These are phyloP conservation scores for Amphirosellinia nigrospora DNA, from an alignment of 495 filamentous ascomycete genomes.

Conservation along the genomic window DNA sequence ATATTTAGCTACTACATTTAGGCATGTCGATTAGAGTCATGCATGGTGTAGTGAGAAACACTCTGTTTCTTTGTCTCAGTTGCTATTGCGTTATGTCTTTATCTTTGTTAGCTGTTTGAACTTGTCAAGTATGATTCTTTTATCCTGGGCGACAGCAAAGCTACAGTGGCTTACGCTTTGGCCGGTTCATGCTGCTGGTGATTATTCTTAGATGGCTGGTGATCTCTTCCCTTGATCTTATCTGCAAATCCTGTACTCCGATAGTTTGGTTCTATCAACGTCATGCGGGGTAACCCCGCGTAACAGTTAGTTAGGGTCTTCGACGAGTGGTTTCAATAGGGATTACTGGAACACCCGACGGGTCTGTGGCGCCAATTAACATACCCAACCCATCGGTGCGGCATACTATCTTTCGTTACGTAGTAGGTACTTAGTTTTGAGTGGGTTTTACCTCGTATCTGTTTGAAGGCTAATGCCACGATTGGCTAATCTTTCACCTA, in stretches of 20 bases:
- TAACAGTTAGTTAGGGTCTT: too few species aligned
- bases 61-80: neutral
- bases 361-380: neutral
- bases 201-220: too few species aligned
- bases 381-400: neutral
- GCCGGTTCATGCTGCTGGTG: too few species aligned
- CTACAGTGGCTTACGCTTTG: too few species aligned
- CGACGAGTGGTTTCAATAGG: too few species aligned
- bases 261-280: neutral
- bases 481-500: neutral
- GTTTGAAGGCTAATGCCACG: neutral
- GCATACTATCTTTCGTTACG: too few species aligned
- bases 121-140: neutral
- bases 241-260: too few species aligned
- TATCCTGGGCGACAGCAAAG: too few species aligned
- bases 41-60: neutral
- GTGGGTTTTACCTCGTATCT: too few species aligned
- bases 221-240: neutral
- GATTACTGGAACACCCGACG: too few species aligned
- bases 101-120: neutral
- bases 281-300: conserved; percentile 4
- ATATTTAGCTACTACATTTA: neutral
- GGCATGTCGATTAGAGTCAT: neutral
- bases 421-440: too few species aligned
- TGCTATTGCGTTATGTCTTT: neutral